A percentile compares a stretch with the other conserved stretches of the same genome.
These are phyloP conservation scores for Eimeria acervulina DNA, from an alignment of 169 alveolate genomes.

Conservation along the genomic window DNA sequence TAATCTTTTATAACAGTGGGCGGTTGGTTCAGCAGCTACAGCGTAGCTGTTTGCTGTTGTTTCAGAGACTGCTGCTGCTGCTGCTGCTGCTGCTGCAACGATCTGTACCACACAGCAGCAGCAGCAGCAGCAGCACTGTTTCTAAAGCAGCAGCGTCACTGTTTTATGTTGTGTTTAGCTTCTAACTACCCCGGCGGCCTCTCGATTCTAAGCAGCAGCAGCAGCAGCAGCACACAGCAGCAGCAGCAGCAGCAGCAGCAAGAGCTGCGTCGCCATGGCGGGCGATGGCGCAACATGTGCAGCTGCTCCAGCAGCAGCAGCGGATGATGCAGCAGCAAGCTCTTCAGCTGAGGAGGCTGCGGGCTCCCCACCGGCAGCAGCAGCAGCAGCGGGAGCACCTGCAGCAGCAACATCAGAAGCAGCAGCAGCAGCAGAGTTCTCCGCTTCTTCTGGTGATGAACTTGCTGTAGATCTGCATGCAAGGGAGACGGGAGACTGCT, in stretches of 20 bases:
- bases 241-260: constrained; percentile 41
- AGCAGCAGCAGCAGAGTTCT: background rate
- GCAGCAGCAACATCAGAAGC: background rate
- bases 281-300: background rate
- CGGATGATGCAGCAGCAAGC: background rate
- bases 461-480: background rate
- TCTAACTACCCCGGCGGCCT: background rate
- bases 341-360: background rate
- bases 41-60: background rate
- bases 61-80: constrained; percentile 7
- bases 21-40: background rate
- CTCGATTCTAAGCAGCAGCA: constrained; percentile 1
- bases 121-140: background rate
- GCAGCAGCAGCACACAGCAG: background rate
- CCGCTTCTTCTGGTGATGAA: background rate
- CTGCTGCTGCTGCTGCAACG: constrained; percentile 26
- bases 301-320: constrained; percentile 29
- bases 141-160: background rate
- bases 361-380: background rate
- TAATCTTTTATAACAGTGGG: background rate
- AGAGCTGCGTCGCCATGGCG: background rate
- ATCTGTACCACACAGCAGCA: background rate
- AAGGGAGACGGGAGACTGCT: background rate
- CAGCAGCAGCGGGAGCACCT: constrained; percentile 5
- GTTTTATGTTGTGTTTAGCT: background rate